Base-by-base conservation (phyloP, 78 protist species). In the Tieghemostelium lacteum region DNA sequence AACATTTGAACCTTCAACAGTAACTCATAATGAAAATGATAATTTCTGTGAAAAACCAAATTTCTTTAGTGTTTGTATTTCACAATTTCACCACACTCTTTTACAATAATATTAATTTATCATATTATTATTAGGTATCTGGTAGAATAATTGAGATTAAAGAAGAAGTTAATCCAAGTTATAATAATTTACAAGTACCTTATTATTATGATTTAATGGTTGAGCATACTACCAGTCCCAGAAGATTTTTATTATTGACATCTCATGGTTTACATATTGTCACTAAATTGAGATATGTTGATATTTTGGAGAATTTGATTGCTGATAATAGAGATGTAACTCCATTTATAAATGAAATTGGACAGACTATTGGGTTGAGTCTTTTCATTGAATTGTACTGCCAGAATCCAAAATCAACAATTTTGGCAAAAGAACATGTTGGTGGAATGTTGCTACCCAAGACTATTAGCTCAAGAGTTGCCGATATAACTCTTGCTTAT, bases 191-290 rank as follows among this genome's bases (percentile, higher is more conserved):
- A n/a, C 26, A 31, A 49, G 29, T 42, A 2, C 76, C 67, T 10
- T 80, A 65, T 40, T 80, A 66, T 8, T 66, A 80, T 20, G 88
- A 80, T 6, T 42, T 80, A 14, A n/a, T 61, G 2, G 26, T 33
- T 39, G 88, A 80, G 40, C 88, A 80, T 40, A 26, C 63, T 29
- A 16, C 75, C 0, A 40, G 17, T 17, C 88, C 75, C 34, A 36
- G 88, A 52, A 55, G 88, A 52, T 80, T 80, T 76, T 57, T 80
- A 7, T 80, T 75, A 55, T 71, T 80, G 17, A 80, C 65, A n/a
- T 80, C 88, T 2, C 29, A 66, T 12, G 88, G 88, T 37, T n/a
- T 80, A 4, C 88, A 80, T 55, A 34, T 80, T 33, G 67, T 80
- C 0, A 67, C 70, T 4, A 80, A 80, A 26, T 4, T 80, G 55